Conservation (phyloP, 164 flowering plant genomes). For the Annona cherimola region DNA sequence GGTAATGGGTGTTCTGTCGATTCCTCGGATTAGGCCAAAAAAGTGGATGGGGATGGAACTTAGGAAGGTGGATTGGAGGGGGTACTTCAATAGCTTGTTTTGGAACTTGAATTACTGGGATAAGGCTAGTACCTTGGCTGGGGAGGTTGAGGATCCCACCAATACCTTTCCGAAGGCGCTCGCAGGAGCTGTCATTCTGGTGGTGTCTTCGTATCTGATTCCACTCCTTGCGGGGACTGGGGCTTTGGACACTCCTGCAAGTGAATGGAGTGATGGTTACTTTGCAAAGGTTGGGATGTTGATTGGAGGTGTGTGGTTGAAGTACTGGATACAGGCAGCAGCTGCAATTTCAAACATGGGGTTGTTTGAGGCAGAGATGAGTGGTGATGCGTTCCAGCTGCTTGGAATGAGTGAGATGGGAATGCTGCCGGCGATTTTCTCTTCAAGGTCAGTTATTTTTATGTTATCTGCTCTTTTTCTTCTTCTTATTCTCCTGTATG, state of each 20-base stretch:
- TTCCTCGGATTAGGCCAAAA: constrained; percentile 52
- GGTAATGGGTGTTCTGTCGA: constrained; percentile 57
- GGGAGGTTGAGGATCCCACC: constrained; percentile 71
- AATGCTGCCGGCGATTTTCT: constrained; percentile 71
- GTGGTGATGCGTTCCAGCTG: constrained; percentile 79
- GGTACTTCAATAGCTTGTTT: constrained; percentile 80
- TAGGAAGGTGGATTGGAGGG: constrained; percentile 66
- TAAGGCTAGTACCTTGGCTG: constrained; percentile 82
- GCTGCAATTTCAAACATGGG: constrained; percentile 92
- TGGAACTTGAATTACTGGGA: constrained; percentile 98
- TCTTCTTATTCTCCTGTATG: neutral
- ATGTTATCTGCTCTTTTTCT: too few species aligned
- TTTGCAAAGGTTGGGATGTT: constrained; percentile 83
- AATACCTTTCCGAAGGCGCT: constrained; percentile 76
- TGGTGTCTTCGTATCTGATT: constrained; percentile 61
- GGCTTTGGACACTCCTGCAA: constrained; percentile 38
- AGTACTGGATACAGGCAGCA: constrained; percentile 88
- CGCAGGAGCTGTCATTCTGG: constrained; percentile 66
- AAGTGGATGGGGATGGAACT: constrained; percentile 62
- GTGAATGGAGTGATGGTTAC: constrained; percentile 88
- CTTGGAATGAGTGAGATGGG: constrained; percentile 97
- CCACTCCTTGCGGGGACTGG: constrained; percentile 91
- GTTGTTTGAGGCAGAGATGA: constrained; percentile 91
- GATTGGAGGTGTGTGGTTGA: constrained; percentile 84
- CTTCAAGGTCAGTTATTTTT: constrained; percentile 47